Evolutionary conservation across 345 rosid species (phyloP), one percentile per base, ranked within the genome.

Genomic region (Conringia planisiliqua): DNA sequence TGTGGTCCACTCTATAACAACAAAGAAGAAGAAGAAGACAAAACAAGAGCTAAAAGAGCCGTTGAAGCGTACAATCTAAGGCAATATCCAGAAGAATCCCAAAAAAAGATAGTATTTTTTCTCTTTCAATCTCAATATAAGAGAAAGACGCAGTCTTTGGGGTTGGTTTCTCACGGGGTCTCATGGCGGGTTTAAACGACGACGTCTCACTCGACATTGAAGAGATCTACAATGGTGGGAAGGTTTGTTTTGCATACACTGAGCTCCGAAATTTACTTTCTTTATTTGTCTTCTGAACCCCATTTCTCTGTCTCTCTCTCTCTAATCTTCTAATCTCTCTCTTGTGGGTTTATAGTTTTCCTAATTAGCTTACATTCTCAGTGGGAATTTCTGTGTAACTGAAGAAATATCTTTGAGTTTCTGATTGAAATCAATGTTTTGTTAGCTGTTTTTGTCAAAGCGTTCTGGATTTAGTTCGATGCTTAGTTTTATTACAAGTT

Each of bases 151-250:
- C 35, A 70, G 42, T 20, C 12, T 52, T 68, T 51, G 38, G 39
- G n/a, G n/a, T n/a, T n/a, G n/a, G 27, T 5, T 42, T 48, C 39
- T 67, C 39, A 6, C 7, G 1, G 82, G 82, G n/a, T n/a, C n/a
- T 78, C 84, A 90, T 90, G 98, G 85, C 51, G 20, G 90, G 79
- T n/a, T 85, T 84, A 1, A 85, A 73, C 57, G 90, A 83, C 76
- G 86, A 79, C 77, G 79, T 85, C 68, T 86, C 88, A 42, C 62
- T 89, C 61, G 86, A 86, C 62, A 74, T 85, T 80, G 97, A 90
- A 85, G 87, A 89, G 93, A 90, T 93, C 86, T 84, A 73, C 80
- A 88, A 90, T 68, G 88, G 90, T 65, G 96, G 98, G 69, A 86
- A 89, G 93, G 98, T 89, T 57, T 27, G 66, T 22, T 52, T 22